phyloP scores from a whole-genome alignment of 2,329 filamentous ascomycete genomes.

The Helotiales sp. region DNA sequence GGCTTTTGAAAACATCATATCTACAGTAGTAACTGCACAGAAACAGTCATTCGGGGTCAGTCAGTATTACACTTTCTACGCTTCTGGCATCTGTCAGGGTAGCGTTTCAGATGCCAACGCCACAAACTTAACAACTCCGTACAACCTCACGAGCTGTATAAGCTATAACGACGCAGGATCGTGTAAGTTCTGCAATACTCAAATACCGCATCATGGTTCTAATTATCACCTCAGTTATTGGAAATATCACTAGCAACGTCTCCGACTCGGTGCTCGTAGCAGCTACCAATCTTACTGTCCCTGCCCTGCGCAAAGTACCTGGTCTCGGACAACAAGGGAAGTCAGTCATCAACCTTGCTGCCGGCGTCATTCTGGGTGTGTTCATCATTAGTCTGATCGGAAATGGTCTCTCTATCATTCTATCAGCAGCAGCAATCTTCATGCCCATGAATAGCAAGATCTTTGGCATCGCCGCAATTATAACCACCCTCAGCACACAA shows the following conservation, averaged over 20 bases:
- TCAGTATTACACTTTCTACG: slow-evolving; percentile 3
- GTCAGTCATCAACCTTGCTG: neutral
- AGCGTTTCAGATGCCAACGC: neutral
- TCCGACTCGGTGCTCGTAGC: slow-evolving; percentile 1
- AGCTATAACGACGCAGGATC: slow-evolving; percentile 5
- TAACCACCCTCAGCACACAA: slow-evolving; percentile 12
- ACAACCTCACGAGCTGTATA: slow-evolving; percentile 12
- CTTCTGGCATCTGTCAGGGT: slow-evolving; percentile 6
- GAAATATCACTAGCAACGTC: slow-evolving; percentile 7
- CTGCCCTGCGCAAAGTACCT: slow-evolving; percentile 6
- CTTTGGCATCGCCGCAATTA: neutral
- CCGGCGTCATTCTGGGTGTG: neutral
- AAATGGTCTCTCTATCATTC: slow-evolving; percentile 6
- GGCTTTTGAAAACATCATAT: neutral
- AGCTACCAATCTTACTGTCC: slow-evolving; percentile 8
- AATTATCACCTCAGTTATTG: slow-evolving; percentile 1
- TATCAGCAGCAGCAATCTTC: slow-evolving; percentile 5
- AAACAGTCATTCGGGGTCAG: slow-evolving; percentile 7
- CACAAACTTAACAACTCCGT: neutral
- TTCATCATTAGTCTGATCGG: slow-evolving; percentile 10
- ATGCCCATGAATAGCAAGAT: slow-evolving; percentile 1
- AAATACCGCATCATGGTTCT: neutral
- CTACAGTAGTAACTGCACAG: neutral
- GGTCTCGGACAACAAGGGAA: slow-evolving; percentile 5
- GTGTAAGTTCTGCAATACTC: slow-evolving; percentile 8